Percentiles rank a stretch among this genome's conserved stretches.
Evolutionary conservation across 2,329 filamentous ascomycete genomes (phyloP).

Genomic region (Nannizziopsis arthrosporioides): DNA sequence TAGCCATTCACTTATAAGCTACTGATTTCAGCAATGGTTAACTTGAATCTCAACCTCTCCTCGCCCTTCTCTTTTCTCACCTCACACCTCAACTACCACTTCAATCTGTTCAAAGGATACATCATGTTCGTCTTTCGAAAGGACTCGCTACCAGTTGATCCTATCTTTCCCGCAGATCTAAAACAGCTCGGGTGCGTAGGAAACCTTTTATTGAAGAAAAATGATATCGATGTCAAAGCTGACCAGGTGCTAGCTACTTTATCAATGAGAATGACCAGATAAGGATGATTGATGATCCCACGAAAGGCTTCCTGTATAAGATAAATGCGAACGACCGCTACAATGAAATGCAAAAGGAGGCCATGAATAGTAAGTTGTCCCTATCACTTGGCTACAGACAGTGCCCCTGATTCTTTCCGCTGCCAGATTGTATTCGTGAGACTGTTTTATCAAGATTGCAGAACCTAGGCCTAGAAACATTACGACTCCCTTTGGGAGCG

Average conservation of each 20-base stretch:
- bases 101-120: background rate
- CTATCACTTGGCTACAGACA: background rate
- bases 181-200: constrained; percentile 55
- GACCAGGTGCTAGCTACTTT: constrained; percentile 51
- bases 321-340: constrained; percentile 61
- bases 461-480: constrained; percentile 46
- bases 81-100: constrained; percentile 7
- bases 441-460: constrained; percentile 53
- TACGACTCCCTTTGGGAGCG: constrained; percentile 50
- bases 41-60: constrained; percentile 1
- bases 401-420: background rate
- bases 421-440: constrained; percentile 48
- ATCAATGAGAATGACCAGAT: constrained; percentile 66
- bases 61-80: background rate
- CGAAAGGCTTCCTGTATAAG: constrained; percentile 63
- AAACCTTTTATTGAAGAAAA: background rate
- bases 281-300: constrained; percentile 54
- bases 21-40: constrained; percentile 8
- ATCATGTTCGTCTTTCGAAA: constrained; percentile 65
- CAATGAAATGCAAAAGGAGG: constrained; percentile 63
- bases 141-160: constrained; percentile 58
- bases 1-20: background rate
- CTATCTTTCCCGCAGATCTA: constrained; percentile 53
- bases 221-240: background rate
- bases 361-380: constrained; percentile 54